A percentile compares a stretch with the other conserved stretches of the same genome.
Conservation (phyloP, 23 red algal species). For the Gracilaria caudata region DNA sequence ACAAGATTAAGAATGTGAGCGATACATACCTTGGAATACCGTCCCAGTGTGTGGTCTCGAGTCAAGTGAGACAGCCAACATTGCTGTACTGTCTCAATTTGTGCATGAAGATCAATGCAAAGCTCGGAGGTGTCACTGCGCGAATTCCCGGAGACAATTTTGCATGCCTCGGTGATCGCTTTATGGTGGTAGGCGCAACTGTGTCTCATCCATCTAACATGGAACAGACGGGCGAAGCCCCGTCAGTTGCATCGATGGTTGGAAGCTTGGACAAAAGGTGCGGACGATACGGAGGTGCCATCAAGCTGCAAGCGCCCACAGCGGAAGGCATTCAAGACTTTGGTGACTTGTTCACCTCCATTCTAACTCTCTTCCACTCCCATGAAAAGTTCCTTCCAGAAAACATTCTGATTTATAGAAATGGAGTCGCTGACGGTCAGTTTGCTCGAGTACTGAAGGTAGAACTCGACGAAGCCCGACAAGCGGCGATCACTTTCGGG, state of each 20-base stretch:
- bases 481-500: conserved; percentile 3
- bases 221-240: conserved; percentile 28
- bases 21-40: conserved; percentile 74
- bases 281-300: conserved; percentile 36
- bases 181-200: conserved; percentile 66
- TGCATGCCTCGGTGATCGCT: conserved; percentile 40
- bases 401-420: conserved; percentile 71
- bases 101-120: conserved; percentile 76
- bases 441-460: conserved; percentile 54
- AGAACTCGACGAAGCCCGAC: conserved; percentile 44
- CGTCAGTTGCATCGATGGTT: conserved; percentile 62
- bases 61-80: conserved; percentile 44
- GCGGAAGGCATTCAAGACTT: conserved; percentile 50
- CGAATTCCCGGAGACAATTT: conserved; percentile 46
- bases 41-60: conserved; percentile 64
- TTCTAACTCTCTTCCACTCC: conserved; percentile 32
- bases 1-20: conserved; percentile 68
- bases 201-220: conserved; percentile 50
- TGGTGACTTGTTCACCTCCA: conserved; percentile 29
- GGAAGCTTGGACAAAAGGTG: conserved; percentile 65
- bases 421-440: conserved; percentile 74
- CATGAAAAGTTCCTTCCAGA: conserved; percentile 58
- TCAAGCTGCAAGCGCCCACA: conserved; percentile 53
- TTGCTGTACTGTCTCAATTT: conserved; percentile 69
- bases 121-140: conserved; percentile 67